phyloP scores from a whole-genome alignment of 495 filamentous ascomycete genomes.

The Physcia stellaris region DNA sequence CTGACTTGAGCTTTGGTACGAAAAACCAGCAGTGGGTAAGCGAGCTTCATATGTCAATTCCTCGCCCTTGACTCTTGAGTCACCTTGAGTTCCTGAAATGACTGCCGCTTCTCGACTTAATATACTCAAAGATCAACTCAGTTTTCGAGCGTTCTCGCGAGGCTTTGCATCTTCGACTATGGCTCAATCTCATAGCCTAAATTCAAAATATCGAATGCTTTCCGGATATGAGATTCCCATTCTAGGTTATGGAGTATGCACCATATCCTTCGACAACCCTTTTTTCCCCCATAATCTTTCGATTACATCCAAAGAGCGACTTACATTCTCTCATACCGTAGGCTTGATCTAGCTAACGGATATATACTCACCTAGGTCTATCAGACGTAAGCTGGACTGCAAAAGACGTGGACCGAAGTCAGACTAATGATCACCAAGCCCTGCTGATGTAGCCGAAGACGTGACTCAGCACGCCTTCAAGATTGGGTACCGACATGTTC shows the following conservation, averaged over 20 bases:
- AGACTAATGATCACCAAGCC: constrained; percentile 22
- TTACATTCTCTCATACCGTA: neutral
- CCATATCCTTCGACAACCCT: neutral
- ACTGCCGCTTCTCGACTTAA: constrained; percentile 1
- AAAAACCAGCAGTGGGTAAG: no score
- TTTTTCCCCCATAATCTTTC: constrained; percentile 7
- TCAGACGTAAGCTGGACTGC: constrained; percentile 43
- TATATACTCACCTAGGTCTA: constrained; percentile 43
- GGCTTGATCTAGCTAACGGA: neutral
- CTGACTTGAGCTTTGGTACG: no score
- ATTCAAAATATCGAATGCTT: constrained; percentile 52
- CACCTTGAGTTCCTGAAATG: no score
- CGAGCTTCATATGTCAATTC: no score
- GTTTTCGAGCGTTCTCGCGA: neutral
- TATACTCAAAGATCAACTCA: constrained; percentile 1
- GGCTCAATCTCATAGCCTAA: constrained; percentile 44
- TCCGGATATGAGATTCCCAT: constrained; percentile 68
- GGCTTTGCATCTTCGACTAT: constrained; percentile 24
- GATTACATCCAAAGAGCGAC: neutral
- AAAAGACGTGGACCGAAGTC: constrained; percentile 1
- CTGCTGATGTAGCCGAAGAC: constrained; percentile 39
- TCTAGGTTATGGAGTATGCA: constrained; percentile 58
- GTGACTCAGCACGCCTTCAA: constrained; percentile 50
- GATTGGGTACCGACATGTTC: constrained; percentile 58
- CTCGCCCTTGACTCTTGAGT: no score